phyloP scores from a whole-genome alignment of 2,329 filamentous ascomycete genomes.

The Alternaria conjuncta region DNA sequence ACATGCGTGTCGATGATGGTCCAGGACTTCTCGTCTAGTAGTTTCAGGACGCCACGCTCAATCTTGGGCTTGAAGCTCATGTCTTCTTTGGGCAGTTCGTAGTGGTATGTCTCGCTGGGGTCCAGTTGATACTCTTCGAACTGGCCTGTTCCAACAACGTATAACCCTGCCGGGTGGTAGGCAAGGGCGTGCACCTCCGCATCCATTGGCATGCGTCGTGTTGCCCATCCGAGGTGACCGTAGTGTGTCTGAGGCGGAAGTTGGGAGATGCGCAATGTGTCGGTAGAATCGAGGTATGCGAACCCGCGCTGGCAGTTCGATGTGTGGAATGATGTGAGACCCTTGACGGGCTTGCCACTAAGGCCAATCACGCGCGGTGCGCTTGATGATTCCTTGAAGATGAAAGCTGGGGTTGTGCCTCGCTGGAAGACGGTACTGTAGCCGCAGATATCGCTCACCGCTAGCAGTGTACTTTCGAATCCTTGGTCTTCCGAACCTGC shows the following conservation, averaged over 20 bases:
- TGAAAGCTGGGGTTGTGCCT: constrained; percentile 78
- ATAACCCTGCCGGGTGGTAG: constrained; percentile 79
- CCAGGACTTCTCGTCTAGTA: constrained; percentile 80
- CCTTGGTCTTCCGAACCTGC: constrained; percentile 56
- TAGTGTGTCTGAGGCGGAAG: constrained; percentile 72
- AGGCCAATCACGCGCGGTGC: constrained; percentile 76
- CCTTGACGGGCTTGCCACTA: constrained; percentile 70
- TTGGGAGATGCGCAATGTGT: constrained; percentile 75
- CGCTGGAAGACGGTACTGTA: constrained; percentile 84
- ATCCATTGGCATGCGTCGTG: constrained; percentile 73
- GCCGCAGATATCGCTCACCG: constrained; percentile 71
- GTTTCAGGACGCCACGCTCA: constrained; percentile 74
- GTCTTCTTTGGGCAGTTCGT: constrained; percentile 75
- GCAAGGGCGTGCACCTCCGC: constrained; percentile 75
- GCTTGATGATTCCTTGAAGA: constrained; percentile 82
- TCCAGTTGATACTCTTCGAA: constrained; percentile 74
- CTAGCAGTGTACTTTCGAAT: constrained; percentile 59
- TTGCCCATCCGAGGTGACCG: constrained; percentile 75
- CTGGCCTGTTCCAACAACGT: constrained; percentile 75
- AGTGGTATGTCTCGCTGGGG: constrained; percentile 83
- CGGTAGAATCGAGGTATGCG: constrained; percentile 69
- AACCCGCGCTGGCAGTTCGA: constrained; percentile 81
- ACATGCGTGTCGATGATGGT: constrained; percentile 76
- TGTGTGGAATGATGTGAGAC: constrained; percentile 78
- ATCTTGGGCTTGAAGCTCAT: constrained; percentile 69